Base-by-base conservation (phyloP, 2,329 filamentous ascomycete genomes). In the Bipolaris zeicola region DNA sequence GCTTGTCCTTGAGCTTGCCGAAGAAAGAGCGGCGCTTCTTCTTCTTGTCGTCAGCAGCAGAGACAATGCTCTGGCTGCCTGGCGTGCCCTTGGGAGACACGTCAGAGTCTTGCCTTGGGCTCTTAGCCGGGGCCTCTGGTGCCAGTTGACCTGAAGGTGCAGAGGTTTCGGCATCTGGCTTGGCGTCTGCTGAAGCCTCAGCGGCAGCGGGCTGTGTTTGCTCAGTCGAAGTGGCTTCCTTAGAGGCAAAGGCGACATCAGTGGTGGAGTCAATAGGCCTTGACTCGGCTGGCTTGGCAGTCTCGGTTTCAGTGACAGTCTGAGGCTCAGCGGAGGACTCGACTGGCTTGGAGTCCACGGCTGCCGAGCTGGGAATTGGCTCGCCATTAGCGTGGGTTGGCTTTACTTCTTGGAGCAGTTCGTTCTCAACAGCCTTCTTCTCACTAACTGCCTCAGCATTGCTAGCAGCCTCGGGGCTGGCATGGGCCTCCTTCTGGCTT, bases 371-470 rank as follows among this genome's bases (percentile, higher is more conserved):
- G 7, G 63, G 58, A 37, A 80, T 79, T 38, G 80, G 78, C 59
- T 80, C 78, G 34, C 50, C 45, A 18, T 42, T 38, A 39, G 55
- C 50, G 6, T 57, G 33, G 26, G 39, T 44, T 13, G 55, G 16
- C 44, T 53, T 53, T 3, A 54, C 50, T 20, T 57, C 50, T 5
- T 49, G 31, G 8, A 92, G 80, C 10, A 96, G 81, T 77, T 96
- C 89, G 22, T 85, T 79, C 78, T 92, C 89, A 6, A 91, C 82
- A 52, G 82, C 80, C 52, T 83, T 85, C 84, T 92, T 92, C 70
- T 90, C 89, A 63, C 81, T 76, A 6, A 92, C 88, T 68, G 89
- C 88, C 48, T 83, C 80, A 31, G 84, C 77, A 51, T 86, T 80
- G 33, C 82, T 87, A 66, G 87, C 87, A 24, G 89, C 88, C 72